Evolutionary conservation across 1,284 basidiomycete genomes (phyloP), one percentile per base, ranked within the genome.

Genomic region (Irpex rosettiformis): DNA sequence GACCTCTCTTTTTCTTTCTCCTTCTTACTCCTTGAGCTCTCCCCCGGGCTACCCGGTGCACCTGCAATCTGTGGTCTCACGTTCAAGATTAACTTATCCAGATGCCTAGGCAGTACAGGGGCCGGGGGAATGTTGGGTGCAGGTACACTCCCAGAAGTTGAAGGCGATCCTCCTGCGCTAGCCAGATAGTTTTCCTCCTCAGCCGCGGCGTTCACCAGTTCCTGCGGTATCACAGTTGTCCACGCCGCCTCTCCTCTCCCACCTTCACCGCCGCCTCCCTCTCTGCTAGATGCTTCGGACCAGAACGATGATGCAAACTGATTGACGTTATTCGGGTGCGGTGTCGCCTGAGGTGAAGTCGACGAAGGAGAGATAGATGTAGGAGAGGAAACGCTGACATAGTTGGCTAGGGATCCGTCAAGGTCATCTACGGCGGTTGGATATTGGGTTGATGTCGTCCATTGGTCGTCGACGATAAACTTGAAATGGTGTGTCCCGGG

Each of bases 401-500:
- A 98, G 76, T 99, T 99, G 64, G 97, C 94, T 55, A 99, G 79
- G 30, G 91, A 92, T 29, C 97, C 96, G 68, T 97, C 93, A 8
- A 67, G 62, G 66, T 95, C 93, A 70, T 98, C 96, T 29, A 95
- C 94, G 0, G 96, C 94, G 1, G 93, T 92, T 6, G 94, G 91
- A 22, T 97, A 82, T 64, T 94, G 88, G 58, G 88, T 81, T 4
- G 87, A 81, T 11, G 88, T 77, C 60, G 89, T 85, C 88, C 91
- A 95, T 55, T 89, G 84, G 59, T 93, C 91, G 73, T 99, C 97
- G 60, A 99, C 94, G 65, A 98, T 85, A 78, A 98, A 99, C 64
- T 96, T 94, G 70, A 98, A 83, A 61, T 96, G 92, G 70, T 99
- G 96, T 1, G 95, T 96, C 22, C 96, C 97, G 0, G 96, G 94